These are phyloP conservation scores for Ustilago hordei DNA, from an alignment of 1,284 basidiomycete species.

Conservation along the genomic window DNA sequence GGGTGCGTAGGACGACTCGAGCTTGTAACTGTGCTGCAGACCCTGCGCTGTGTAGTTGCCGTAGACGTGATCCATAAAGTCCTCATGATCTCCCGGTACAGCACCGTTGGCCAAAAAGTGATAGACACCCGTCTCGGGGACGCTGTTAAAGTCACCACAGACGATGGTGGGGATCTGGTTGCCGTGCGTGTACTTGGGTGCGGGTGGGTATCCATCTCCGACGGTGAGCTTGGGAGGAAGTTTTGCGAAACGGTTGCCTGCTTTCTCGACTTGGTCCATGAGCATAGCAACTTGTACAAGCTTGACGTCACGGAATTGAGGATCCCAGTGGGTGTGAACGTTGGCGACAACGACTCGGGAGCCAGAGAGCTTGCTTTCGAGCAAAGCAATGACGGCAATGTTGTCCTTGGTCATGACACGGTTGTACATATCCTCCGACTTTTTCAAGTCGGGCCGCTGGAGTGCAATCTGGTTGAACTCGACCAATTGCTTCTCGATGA, in stretches of 20 bases:
- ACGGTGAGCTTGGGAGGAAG: constrained; percentile 78
- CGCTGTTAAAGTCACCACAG: constrained; percentile 95
- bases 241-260: constrained; percentile 84
- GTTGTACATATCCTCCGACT: constrained; percentile 99
- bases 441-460: constrained; percentile 94
- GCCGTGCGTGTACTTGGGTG: constrained; percentile 81
- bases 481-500: constrained; percentile 93
- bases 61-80: constrained; percentile 92
- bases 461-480: constrained; percentile 95
- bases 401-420: constrained; percentile 96
- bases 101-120: constrained; percentile 84
- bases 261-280: constrained; percentile 92
- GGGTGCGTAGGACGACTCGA: constrained; percentile 82
- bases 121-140: constrained; percentile 88
- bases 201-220: constrained; percentile 67
- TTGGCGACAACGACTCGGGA: constrained; percentile 90
- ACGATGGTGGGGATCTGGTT: constrained; percentile 90
- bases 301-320: constrained; percentile 93
- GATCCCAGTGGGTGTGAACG: constrained; percentile 94
- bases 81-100: constrained; percentile 79
- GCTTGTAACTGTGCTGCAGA: constrained; percentile 80
- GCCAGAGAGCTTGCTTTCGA: constrained; percentile 88
- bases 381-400: constrained; percentile 86
- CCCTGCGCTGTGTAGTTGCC: constrained; percentile 94
- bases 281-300: constrained; percentile 93